These are phyloP conservation scores for Aspergillus ostianus DNA, from an alignment of 495 filamentous ascomycete genomes.

Conservation along the genomic window DNA sequence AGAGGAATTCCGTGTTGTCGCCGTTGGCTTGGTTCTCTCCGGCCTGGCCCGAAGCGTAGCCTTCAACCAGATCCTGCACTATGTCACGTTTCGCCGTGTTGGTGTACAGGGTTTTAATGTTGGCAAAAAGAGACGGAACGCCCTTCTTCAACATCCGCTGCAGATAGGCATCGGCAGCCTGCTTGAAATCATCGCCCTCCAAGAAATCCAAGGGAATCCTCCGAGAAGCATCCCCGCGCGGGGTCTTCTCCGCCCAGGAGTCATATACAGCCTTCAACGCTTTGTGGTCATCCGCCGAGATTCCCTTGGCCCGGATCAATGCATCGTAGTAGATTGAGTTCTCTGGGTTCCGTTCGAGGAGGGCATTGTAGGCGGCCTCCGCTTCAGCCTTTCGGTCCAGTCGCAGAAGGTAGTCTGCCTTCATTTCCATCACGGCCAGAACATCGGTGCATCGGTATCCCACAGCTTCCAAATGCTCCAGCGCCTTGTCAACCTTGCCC, in stretches of 20 bases:
- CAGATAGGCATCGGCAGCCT: constrained; percentile 78
- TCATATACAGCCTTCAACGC: constrained; percentile 72
- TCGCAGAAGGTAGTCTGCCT: constrained; percentile 79
- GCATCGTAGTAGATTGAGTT: constrained; percentile 82
- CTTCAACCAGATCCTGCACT: constrained; percentile 73
- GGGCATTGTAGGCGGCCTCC: constrained; percentile 69
- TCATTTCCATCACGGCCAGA: constrained; percentile 84
- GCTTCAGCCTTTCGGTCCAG: constrained; percentile 80
- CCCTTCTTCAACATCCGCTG: constrained; percentile 88
- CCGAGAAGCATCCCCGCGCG: constrained; percentile 79
- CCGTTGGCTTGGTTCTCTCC: constrained; percentile 51
- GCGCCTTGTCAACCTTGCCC: constrained; percentile 72
- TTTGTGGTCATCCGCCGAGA: constrained; percentile 59
- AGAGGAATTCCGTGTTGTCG: constrained; percentile 58
- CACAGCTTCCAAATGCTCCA: constrained; percentile 81
- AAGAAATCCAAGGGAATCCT: constrained; percentile 89
- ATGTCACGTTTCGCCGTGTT: constrained; percentile 71
- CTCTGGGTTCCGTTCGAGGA: constrained; percentile 86
- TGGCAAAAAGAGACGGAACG: constrained; percentile 94
- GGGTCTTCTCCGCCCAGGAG: constrained; percentile 74
- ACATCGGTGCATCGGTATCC: constrained; percentile 78
- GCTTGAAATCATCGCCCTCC: constrained; percentile 76
- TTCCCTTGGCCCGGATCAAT: constrained; percentile 64
- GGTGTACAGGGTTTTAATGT: constrained; percentile 87
- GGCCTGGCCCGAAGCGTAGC: constrained; percentile 60